phyloP scores from a whole-genome alignment of 192 early-diverging fungal species.

The Entophlyctis luteolus region DNA sequence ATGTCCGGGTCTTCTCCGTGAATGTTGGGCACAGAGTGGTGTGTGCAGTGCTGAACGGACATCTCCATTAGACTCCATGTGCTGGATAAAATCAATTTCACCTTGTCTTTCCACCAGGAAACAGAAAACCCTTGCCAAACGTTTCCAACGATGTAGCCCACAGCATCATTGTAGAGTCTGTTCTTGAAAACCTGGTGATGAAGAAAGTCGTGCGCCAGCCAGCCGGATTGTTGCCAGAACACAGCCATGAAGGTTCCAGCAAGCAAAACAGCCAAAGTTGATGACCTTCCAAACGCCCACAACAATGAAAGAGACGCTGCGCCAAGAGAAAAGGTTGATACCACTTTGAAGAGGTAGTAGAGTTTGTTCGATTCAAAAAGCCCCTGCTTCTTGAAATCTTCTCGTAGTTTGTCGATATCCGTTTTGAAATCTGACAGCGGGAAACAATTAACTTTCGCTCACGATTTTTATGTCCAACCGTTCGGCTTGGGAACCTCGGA shows the following conservation, averaged over 20 bases:
- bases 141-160: slow-evolving; percentile 68
- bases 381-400: slow-evolving; percentile 48
- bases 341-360: slow-evolving; percentile 66
- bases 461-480: slow-evolving; percentile 10
- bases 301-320: slow-evolving; percentile 49
- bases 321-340: slow-evolving; percentile 52
- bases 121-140: slow-evolving; percentile 75
- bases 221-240: slow-evolving; percentile 81
- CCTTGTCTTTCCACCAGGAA: slow-evolving; percentile 81
- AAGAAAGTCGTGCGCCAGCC: slow-evolving; percentile 78
- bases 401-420: slow-evolving; percentile 60
- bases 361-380: slow-evolving; percentile 63
- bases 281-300: slow-evolving; percentile 43
- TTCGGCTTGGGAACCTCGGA: slow-evolving; percentile 46
- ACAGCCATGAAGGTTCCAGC: slow-evolving; percentile 61
- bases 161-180: slow-evolving; percentile 57
- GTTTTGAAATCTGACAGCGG: slow-evolving; percentile 45
- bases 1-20: slow-evolving; percentile 81
- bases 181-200: slow-evolving; percentile 78
- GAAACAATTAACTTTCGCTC: background rate
- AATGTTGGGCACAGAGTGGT: slow-evolving; percentile 77
- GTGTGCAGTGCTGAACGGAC: slow-evolving; percentile 64
- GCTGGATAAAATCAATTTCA: too few species aligned
- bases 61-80: too few species aligned
- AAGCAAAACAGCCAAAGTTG: slow-evolving; percentile 51